phyloP scores from a whole-genome alignment of 306 rosid genomes.

The Trifolium subterraneum region DNA sequence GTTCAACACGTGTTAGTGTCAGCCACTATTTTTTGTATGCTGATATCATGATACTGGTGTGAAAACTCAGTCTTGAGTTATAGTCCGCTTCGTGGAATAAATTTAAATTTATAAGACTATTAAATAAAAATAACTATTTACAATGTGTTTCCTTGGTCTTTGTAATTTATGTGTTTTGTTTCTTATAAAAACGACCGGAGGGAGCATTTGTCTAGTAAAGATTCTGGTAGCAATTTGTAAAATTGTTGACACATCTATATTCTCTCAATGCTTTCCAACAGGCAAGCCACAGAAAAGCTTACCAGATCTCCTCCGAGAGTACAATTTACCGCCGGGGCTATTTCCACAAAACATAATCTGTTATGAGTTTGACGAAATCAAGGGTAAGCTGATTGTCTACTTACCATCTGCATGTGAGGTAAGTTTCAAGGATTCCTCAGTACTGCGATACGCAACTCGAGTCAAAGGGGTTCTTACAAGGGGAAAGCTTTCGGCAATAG shows the following conservation, averaged over 20 bases:
- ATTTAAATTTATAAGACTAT: too few species aligned
- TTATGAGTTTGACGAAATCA: constrained; percentile 80
- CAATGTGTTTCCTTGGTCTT: too few species aligned
- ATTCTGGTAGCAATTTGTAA: constrained; percentile 5
- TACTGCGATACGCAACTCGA: constrained; percentile 68
- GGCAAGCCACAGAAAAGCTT: constrained; percentile 81
- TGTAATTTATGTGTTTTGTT: too few species aligned
- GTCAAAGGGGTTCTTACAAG: constrained; percentile 77
- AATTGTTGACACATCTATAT: constrained; percentile 10
- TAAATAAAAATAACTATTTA: too few species aligned
- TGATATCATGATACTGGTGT: background rate
- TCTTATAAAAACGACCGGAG: too few species aligned
- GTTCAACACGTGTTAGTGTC: too few species aligned
- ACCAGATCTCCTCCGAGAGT: constrained; percentile 89
- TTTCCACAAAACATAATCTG: constrained; percentile 85
- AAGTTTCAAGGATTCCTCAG: constrained; percentile 90
- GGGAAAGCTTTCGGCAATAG: constrained; percentile 82
- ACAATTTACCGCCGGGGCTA: constrained; percentile 85
- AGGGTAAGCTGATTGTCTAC: constrained; percentile 78
- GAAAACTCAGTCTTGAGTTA: background rate
- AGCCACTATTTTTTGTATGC: constrained; percentile 1
- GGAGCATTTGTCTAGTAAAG: background rate
- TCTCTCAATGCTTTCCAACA: constrained; percentile 36
- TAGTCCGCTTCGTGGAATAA: background rate
- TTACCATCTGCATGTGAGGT: constrained; percentile 86